Base-by-base conservation (phyloP, 1,284 basidiomycete genomes). In the Puccinia coronata region DNA sequence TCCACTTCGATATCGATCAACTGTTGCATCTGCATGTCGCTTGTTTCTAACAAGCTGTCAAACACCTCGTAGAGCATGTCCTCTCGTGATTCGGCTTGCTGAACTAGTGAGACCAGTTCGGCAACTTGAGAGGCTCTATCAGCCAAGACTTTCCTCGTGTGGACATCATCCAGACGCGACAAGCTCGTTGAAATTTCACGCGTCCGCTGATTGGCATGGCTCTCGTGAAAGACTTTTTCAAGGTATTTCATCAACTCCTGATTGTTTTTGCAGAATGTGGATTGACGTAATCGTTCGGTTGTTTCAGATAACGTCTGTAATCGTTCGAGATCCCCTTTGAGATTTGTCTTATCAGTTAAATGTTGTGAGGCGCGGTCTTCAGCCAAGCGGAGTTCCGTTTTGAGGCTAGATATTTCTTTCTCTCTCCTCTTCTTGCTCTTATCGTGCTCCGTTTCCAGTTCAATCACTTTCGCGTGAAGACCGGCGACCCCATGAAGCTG, bases 371-470 rank as follows among this genome's bases (percentile, higher is more conserved):
- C 71, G 23, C 53, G 63, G 47, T 71, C 67, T 71, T 80, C 77
- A 57, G 51, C 63, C 23, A 36, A 39, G 11, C 77, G 34, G 36
- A 80, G 53, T 61, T 80, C 65, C 18, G 25, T 31, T 39, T 80
- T 80, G 23, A 80, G 65, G 25, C 39, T n/a, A n/a, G 34, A 57
- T 36, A 80, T 71, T 57, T 80, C 67, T 43, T 43, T 31, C 16
- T 80, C 51, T 39, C 77, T 53, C 14, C 77, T 47, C n/a, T 70
- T 69, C 55, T 70, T 80, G 49, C 77, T 71, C n/a, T 80, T 80
- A 12, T 63, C 39, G 72, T 80, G 69, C 23, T 72, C 78, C 2
- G 67, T 25, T 39, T 72, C 57, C 39, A 80, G 51, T 49, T 72
- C 69, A n/a, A 55, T 41, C 16, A 80, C 28, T 65, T 80, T 80